Base-by-base conservation (phyloP, 805 yeast genomes). In the Kodamaea restingae region DNA sequence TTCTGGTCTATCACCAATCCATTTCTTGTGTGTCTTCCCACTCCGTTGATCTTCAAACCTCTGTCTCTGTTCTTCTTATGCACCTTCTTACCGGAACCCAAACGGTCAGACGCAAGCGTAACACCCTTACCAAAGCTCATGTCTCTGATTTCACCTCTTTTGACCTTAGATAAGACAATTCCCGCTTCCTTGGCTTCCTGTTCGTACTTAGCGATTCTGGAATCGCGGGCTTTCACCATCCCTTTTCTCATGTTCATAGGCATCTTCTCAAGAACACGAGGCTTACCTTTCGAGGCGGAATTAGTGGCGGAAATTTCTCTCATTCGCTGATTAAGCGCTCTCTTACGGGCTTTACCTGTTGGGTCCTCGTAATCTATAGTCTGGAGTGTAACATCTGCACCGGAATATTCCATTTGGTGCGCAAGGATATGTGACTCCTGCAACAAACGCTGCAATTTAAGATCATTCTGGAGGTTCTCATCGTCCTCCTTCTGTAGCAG, bases 191-290 rank as follows among this genome's bases (percentile, higher is more conserved):
- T 74, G 6, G 98, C 97, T 36, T 86, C 88, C 37, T 71, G 66
- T 56, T 86, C 95, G 52, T 70, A 77, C 50, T 75, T 75, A 17
- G 64, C 56, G 14, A 78, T 75, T 46, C 78, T 75, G 15, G 63
- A 57, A 25, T 73, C 61, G 33, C 81, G 75, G 32, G 80, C 72
- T 25, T 69, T 63, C 18, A 86, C 67, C 81, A 90, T 84, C 2
- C 96, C 96, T 54, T 84, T 85, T 40, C 97, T 74, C 70, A 88
- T 78, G 14, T 75, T 59, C 88, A 93, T 90, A 15, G 98, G 96
- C 78, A 88, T 86, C 37, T 80, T 84, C 48, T 85, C 93, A 25
- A 82, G 59, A 39, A 65, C 75, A 50, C 50, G 54, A 26, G 63
- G 62, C 20, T 55, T 59, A 11, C 73, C 82, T 43, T 73, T 71